These are phyloP conservation scores for Xylariaceae sp. DNA, from an alignment of 2,329 filamentous ascomycete species.

Conservation along the genomic window DNA sequence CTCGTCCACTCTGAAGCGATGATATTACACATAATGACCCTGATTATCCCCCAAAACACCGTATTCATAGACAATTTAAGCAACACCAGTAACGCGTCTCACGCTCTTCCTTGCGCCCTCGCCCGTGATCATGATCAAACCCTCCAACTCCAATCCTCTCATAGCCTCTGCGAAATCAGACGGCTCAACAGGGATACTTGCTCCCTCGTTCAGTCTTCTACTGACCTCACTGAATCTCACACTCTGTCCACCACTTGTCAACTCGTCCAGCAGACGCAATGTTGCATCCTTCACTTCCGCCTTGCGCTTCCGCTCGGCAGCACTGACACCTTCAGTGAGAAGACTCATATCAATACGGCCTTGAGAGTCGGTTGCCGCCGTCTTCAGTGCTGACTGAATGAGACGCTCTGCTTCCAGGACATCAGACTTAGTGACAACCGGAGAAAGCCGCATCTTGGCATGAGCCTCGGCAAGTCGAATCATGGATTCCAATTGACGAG, in stretches of 20 bases:
- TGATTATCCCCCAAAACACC: not conserved
- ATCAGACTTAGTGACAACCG: conserved; percentile 70
- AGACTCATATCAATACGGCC: conserved; percentile 96
- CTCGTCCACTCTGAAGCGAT: not conserved
- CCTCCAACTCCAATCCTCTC: conserved; percentile 76
- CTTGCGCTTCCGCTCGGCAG: conserved; percentile 75
- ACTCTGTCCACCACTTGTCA: conserved; percentile 61
- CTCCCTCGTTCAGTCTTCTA: conserved; percentile 65
- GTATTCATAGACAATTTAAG: conserved; percentile 24
- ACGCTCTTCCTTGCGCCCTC: conserved; percentile 81
- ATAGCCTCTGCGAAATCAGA: conserved; percentile 80
- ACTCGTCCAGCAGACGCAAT: conserved; percentile 70
- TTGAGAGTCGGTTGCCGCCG: conserved; percentile 88
- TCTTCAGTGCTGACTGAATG: conserved; percentile 91
- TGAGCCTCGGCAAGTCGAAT: conserved; percentile 94
- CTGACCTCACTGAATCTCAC: conserved; percentile 77
- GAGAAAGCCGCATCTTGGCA: conserved; percentile 89
- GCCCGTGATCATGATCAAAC: conserved; percentile 70
- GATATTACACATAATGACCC: not conserved
- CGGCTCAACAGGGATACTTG: conserved; percentile 65
- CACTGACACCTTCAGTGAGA: conserved; percentile 87
- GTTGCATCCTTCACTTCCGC: conserved; percentile 80
- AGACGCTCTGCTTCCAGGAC: conserved; percentile 87
- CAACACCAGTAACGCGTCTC: conserved; percentile 61
- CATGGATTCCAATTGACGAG: conserved; percentile 95